phyloP scores from a whole-genome alignment of 1,284 basidiomycete genomes.

The Malassezia japonica region DNA sequence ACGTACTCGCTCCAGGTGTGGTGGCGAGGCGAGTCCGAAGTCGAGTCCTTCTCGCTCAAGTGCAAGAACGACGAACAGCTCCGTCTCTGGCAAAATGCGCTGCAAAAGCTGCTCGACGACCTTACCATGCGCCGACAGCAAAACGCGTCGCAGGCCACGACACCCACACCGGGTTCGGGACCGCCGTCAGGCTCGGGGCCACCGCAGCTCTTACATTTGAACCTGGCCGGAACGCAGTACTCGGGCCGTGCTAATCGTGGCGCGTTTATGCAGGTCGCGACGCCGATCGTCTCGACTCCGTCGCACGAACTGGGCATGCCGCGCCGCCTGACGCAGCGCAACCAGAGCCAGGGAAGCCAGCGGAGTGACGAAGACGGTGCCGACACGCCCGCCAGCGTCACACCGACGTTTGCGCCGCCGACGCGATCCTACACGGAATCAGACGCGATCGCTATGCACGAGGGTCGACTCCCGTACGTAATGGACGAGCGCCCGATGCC shows the following conservation, averaged over 20 bases:
- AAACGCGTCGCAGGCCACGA: constrained; percentile 8
- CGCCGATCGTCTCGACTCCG: constrained; percentile 2
- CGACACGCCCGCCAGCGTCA: not conserved
- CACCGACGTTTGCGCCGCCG: not conserved
- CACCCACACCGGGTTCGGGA: too few relatives aligned
- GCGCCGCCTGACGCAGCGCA: not conserved
- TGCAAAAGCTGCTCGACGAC: constrained; percentile 72
- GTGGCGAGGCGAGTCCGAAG: constrained; percentile 84
- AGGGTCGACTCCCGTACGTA: not conserved
- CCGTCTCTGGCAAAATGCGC: constrained; percentile 77
- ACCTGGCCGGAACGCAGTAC: not conserved
- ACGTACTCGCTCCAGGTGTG: constrained; percentile 62
- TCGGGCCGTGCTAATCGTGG: not conserved
- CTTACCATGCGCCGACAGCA: constrained; percentile 30
- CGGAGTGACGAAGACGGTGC: not conserved
- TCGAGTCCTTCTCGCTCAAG: constrained; percentile 83
- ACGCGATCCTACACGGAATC: not conserved
- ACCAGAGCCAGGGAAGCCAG: not conserved
- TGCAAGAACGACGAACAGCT: constrained; percentile 88
- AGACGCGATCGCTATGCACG: not conserved
- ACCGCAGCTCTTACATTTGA: not conserved
- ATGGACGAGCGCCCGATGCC: not conserved
- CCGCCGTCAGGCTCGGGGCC: not conserved
- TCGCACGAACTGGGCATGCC: not conserved
- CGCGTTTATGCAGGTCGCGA: constrained; percentile 11